Percentiles rank a stretch among this genome's conserved stretches.
Evolutionary conservation across 2,329 filamentous ascomycete genomes (phyloP).

Genomic region (Simplicillium sp.): DNA sequence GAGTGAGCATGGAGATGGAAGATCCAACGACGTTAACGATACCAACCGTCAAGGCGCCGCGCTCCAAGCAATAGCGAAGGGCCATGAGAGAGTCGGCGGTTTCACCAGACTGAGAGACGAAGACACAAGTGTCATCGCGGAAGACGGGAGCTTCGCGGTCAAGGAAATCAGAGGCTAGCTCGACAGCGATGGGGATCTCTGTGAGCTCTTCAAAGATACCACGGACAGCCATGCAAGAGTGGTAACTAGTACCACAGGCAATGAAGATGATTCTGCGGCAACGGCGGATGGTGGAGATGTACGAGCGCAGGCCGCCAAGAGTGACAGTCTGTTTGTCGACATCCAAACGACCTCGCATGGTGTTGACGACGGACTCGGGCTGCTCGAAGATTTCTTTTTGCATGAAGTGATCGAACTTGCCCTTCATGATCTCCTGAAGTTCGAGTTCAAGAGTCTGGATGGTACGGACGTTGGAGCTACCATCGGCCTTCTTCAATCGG

Average conservation of each 20-base stretch:
- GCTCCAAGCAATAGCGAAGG: constrained; percentile 94
- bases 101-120: constrained; percentile 97
- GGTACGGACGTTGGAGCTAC: constrained; percentile 90
- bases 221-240: constrained; percentile 99
- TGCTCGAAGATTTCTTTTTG: constrained; percentile 99
- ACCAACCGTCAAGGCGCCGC: constrained; percentile 91
- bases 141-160: constrained; percentile 95
- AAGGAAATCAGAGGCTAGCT: constrained; percentile 95
- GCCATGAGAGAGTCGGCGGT: constrained; percentile 97
- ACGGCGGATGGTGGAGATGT: constrained; percentile 91
- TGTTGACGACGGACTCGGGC: constrained; percentile 98
- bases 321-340: constrained; percentile 89
- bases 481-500: constrained; percentile 92
- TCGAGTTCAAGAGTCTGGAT: constrained; percentile 99
- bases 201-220: constrained; percentile 96
- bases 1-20: constrained; percentile 95
- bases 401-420: constrained; percentile 99
- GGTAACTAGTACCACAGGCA: constrained; percentile 95
- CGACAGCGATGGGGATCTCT: constrained; percentile 94
- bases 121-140: constrained; percentile 98
- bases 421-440: constrained; percentile 99
- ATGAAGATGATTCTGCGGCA: constrained; percentile 98
- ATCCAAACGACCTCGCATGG: constrained; percentile 97
- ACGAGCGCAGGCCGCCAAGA: constrained; percentile 88
- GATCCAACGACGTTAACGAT: constrained; percentile 98